Percentiles rank a stretch among this genome's conserved stretches.
Conservation (phyloP, 1,284 basidiomycete genomes). For the Stereum hirsutum region DNA sequence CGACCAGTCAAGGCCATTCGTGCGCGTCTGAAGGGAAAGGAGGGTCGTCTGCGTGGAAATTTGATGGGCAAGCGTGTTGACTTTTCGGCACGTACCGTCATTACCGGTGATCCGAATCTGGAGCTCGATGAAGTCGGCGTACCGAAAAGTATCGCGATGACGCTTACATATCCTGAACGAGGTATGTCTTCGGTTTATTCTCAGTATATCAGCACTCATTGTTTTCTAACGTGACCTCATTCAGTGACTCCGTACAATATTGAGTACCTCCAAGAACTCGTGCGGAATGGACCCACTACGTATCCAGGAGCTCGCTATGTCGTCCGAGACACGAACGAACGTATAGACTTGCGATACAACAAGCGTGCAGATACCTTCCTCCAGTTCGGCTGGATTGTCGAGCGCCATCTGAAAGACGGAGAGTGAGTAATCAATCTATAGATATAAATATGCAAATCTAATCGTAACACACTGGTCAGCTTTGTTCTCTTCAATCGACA, state of each 20-base stretch:
- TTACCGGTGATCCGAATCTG: constrained; percentile 97
- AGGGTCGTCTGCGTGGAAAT: constrained; percentile 96
- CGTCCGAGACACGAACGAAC: constrained; percentile 95
- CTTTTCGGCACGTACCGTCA: constrained; percentile 98
- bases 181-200: constrained; percentile 39
- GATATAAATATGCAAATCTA: background rate
- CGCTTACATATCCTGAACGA: constrained; percentile 95
- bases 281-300: constrained; percentile 92
- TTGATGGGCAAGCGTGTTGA: constrained; percentile 99
- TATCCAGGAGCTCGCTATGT: constrained; percentile 98
- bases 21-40: constrained; percentile 97
- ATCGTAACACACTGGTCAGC: constrained; percentile 27
- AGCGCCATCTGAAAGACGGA: constrained; percentile 95
- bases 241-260: constrained; percentile 98
- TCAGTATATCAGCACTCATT: background rate
- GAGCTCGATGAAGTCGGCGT: constrained; percentile 98
- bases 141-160: constrained; percentile 96
- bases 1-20: constrained; percentile 98
- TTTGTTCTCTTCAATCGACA: constrained; percentile 98
- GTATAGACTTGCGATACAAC: constrained; percentile 95
- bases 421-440: constrained; percentile 53
- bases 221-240: constrained; percentile 7
- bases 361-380: constrained; percentile 96
- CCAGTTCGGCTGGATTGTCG: constrained; percentile 98
- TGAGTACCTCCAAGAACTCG: constrained; percentile 87